Base-by-base conservation (phyloP, 1,139 yeast genomes). In the Pneumocystis wakefieldiae region DNA sequence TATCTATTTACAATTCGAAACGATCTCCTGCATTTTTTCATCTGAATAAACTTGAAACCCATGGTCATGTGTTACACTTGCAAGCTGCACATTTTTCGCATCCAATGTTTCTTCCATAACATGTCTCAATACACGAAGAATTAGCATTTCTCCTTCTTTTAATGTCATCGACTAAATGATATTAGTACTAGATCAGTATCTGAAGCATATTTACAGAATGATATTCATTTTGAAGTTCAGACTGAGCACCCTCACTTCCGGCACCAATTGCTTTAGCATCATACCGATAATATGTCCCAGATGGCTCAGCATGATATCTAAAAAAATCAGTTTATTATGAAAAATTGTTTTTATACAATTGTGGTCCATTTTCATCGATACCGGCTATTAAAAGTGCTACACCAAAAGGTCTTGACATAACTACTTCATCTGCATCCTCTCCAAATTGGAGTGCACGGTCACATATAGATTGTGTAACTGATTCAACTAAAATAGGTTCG, bases 81-180 rank as follows among this genome's bases (percentile, higher is more conserved):
- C 95, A 71, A 94, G 81, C 77, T 94, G 98, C 53, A 96, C 96
- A 74, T 94, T 94, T 71, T 87, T 88, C 67, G 95, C 87, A 75
- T 94, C 97, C 72, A 94, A 80, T 76, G 92, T 92, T 76, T 94
- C 99, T 77, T 94, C 99, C 99, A 94, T 94, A 61, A 94, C 99
- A 76, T 94, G 98, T 75, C 91, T 91, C 71, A 94, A 81, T 64
- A 88, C 88, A 78, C 91, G 91, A 72, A 94, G 81, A 14, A 92
- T 86, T 73, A 94, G 80, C 61, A 87, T 76, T 77, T 94, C 98
- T 8, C 97, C 98, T 73, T 94, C 98, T 70, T 85, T 83, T 71
- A 92, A 79, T n/a, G 97, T 89, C 71, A 94, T 79, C 28, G 95
- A 87, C 70, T 91, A 86, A 39, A 37, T 41, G 48, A 7, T 35